Percentiles rank a stretch among this genome's conserved stretches.
phyloP scores from a whole-genome alignment of 208 protist species.

The Crithidia expoeki region DNA sequence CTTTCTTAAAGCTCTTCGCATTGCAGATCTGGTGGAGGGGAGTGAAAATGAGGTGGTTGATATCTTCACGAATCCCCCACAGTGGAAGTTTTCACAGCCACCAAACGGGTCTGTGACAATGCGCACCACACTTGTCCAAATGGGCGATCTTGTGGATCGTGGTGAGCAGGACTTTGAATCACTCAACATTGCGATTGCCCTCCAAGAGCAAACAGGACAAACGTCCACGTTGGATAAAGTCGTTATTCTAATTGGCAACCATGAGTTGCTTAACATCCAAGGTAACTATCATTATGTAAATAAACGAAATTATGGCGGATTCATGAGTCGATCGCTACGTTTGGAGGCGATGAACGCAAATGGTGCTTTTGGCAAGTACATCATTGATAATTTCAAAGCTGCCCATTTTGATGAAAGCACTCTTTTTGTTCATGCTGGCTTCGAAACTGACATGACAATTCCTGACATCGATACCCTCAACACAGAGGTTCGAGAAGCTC shows the following conservation, averaged over 20 bases:
- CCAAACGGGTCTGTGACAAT: slow-evolving; percentile 17
- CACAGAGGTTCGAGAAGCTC: slow-evolving; percentile 37
- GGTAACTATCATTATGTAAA: slow-evolving; percentile 76
- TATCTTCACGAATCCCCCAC: slow-evolving; percentile 21
- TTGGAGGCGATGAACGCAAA: slow-evolving; percentile 42
- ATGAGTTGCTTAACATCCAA: slow-evolving; percentile 87
- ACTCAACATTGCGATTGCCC: slow-evolving; percentile 53
- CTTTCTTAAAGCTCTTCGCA: slow-evolving; percentile 56
- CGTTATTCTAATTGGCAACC: slow-evolving; percentile 82
- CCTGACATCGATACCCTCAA: slow-evolving; percentile 45
- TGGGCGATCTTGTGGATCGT: slow-evolving; percentile 85
- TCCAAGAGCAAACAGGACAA: slow-evolving; percentile 44
- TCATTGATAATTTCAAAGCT: slow-evolving; percentile 65
- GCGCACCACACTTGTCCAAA: slow-evolving; percentile 73
- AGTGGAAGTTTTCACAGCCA: slow-evolving; percentile 24
- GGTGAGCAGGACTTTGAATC: slow-evolving; percentile 60
- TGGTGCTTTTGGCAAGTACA: slow-evolving; percentile 66
- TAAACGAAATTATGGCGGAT: slow-evolving; percentile 50
- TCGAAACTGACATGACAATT: slow-evolving; percentile 41
- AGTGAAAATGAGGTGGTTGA: not conserved
- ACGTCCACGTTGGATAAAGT: slow-evolving; percentile 48
- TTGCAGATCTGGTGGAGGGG: slow-evolving; percentile 45
- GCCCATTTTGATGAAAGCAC: slow-evolving; percentile 51
- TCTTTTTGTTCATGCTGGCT: slow-evolving; percentile 78
- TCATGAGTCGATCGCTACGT: slow-evolving; percentile 50